Evolutionary conservation across 192 early-diverging fungal genomes (phyloP).

Genomic region (Rhizoclosmatium sp.): DNA sequence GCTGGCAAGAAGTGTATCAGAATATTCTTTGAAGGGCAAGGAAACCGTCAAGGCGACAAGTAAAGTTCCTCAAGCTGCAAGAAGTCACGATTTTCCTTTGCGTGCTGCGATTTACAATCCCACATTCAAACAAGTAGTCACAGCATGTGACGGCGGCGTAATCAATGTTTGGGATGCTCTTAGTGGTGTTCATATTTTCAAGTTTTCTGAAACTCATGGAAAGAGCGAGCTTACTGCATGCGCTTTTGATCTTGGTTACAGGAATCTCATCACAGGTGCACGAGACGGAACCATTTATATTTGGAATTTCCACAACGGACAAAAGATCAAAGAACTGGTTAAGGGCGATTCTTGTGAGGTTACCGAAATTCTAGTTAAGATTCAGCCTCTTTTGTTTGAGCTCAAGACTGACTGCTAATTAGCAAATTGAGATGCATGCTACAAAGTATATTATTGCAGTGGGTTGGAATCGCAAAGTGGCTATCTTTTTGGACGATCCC

Average conservation of each 20-base stretch:
- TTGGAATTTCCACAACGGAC: conserved; percentile 72
- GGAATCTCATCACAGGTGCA: conserved; percentile 62
- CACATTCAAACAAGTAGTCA: conserved; percentile 55
- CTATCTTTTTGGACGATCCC: conserved; percentile 53
- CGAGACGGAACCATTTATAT: conserved; percentile 62
- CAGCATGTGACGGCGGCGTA: conserved; percentile 54
- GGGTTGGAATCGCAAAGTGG: conserved; percentile 60
- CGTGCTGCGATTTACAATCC: conserved; percentile 55
- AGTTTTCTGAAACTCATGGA: conserved; percentile 54
- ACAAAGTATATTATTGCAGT: conserved; percentile 56
- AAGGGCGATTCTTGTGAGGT: conserved; percentile 56
- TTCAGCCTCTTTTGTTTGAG: not conserved
- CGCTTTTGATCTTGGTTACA: conserved; percentile 52
- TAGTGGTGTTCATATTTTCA: conserved; percentile 57
- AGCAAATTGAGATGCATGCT: conserved; percentile 59
- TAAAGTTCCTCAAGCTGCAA: conserved; percentile 2
- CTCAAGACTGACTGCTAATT: not conserved
- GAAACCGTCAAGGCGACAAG: conserved; percentile 18
- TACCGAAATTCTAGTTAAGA: conserved; percentile 49
- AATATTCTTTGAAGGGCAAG: conserved; percentile 50
- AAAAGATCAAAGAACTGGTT: conserved; percentile 57
- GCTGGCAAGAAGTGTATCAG: conserved; percentile 35
- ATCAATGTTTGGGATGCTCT: conserved; percentile 64
- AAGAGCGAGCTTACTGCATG: conserved; percentile 61
- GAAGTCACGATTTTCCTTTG: conserved; percentile 58